Evolutionary conservation across 1,284 basidiomycete genomes (phyloP).

Genomic region (Tylopilus sp.): DNA sequence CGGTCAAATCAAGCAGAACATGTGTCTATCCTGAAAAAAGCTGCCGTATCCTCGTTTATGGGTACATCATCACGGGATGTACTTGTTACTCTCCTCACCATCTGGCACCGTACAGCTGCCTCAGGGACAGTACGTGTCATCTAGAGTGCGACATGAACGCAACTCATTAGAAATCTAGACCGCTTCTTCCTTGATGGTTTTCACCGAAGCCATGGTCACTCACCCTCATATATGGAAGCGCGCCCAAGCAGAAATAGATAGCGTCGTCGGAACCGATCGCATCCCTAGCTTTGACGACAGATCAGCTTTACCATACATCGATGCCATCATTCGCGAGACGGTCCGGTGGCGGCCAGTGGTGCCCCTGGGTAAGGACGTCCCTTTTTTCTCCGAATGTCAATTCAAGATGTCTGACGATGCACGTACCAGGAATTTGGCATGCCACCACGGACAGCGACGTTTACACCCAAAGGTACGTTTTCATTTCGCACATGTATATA

Average conservation of each 20-base stretch:
- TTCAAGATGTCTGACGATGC: not conserved
- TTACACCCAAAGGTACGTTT: constrained; percentile 31
- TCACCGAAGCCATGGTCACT: constrained; percentile 47
- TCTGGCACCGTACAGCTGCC: constrained; percentile 6
- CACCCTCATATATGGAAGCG: constrained; percentile 43
- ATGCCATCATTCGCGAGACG: constrained; percentile 51
- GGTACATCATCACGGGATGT: constrained; percentile 10
- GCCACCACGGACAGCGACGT: constrained; percentile 20
- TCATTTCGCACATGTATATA: not conserved
- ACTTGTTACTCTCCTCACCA: not conserved
- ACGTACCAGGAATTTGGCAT: constrained; percentile 26
- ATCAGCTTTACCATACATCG: constrained; percentile 48
- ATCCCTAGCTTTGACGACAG: constrained; percentile 53
- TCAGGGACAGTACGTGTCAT: constrained; percentile 23
- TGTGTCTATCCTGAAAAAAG: constrained; percentile 17
- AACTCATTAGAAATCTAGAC: constrained; percentile 16
- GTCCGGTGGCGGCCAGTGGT: constrained; percentile 33
- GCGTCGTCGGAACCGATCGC: constrained; percentile 44
- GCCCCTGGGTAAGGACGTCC: constrained; percentile 23
- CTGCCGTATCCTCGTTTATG: constrained; percentile 17
- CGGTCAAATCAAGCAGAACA: constrained; percentile 4
- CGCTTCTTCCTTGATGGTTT: constrained; percentile 23
- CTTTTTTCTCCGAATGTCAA: no score
- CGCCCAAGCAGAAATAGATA: constrained; percentile 53
- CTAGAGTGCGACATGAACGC: not conserved